Base-by-base conservation (phyloP, 495 filamentous ascomycete species). In the Penicillium desertorum region DNA sequence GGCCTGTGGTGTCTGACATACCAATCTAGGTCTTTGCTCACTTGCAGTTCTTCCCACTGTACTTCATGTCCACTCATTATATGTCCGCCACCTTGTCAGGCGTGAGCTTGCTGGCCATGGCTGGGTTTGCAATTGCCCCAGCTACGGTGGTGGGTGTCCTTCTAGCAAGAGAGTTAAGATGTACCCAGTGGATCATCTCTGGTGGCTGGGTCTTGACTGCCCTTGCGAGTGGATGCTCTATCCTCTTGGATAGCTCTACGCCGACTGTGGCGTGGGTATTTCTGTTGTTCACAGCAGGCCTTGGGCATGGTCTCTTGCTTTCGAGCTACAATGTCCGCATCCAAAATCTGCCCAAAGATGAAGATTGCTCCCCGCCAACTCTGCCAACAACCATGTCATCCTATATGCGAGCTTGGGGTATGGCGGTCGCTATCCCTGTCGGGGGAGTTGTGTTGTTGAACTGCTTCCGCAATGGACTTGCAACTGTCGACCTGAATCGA, bases 41-140 rank as follows among this genome's bases (percentile, higher is more conserved):
- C 0, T 61, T 92, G 0, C 87, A 89, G 60, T 86, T 81, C 51
- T 69, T 86, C 30, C 79, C 86, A 0, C 74, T 91, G 22, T 91
- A 86, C 67, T 86, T 86, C 62, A 72, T 83, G 50, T 79, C 82
- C 9, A 78, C 87, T 27, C 81, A 83, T 53, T 79, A 73, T 47
- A 75, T 79, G 46, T 69, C 74, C 0, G 74, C 82, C 0, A 81
- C 83, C 6, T 57, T 84, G 2, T 71, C 85, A 1, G 86, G 87
- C 9, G 70, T 90, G 5, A 76, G 82, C 2, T 61, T 89, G 5
- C 76, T 89, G 5, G 64, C 70, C 27, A 50, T 77, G 29, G 65
- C 68, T 6, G 71, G 72, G 17, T 72, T 80, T 0, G 73, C 81
- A 0, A 66, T 79, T 3, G 71, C 77, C 10, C 74, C 79, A 10